Conservation (phyloP, 352 stramenopile genomes). For the Pythium brassicae region DNA sequence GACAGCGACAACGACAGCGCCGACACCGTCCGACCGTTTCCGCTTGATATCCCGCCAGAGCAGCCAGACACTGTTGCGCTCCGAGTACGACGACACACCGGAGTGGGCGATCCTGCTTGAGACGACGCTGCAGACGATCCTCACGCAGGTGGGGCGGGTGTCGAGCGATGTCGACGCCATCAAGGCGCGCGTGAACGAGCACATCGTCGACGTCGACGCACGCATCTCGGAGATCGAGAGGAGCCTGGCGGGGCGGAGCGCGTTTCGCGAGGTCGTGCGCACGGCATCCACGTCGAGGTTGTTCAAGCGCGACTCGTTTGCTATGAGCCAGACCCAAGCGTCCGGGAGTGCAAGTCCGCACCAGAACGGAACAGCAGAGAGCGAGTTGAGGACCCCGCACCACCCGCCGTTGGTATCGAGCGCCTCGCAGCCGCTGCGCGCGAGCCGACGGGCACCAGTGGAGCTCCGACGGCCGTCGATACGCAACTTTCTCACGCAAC, state of each 20-base stretch:
- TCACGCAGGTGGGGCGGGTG: conserved; percentile 46
- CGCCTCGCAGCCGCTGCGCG: neutral
- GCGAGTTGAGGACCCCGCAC: neutral
- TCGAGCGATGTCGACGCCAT: conserved; percentile 53
- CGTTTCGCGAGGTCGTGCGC: conserved; percentile 41
- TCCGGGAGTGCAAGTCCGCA: neutral
- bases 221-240: conserved; percentile 45
- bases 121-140: conserved; percentile 43
- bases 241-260: conserved; percentile 36
- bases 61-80: conserved; percentile 3
- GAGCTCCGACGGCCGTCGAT: conserved; percentile 39
- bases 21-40: neutral
- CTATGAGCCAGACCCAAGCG: neutral
- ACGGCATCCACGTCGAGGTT: conserved; percentile 14
- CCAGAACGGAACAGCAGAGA: neutral
- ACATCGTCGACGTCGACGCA: conserved; percentile 35
- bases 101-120: conserved; percentile 53
- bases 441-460: conserved; percentile 2
- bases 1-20: conserved; percentile 4
- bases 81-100: conserved; percentile 18
- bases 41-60: neutral
- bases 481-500: conserved; percentile 49
- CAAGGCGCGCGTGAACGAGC: conserved; percentile 33
- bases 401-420: neutral
- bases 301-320: conserved; percentile 15